phyloP scores from a whole-genome alignment of 169 alveolate genomes.

The Babesia divergens region DNA sequence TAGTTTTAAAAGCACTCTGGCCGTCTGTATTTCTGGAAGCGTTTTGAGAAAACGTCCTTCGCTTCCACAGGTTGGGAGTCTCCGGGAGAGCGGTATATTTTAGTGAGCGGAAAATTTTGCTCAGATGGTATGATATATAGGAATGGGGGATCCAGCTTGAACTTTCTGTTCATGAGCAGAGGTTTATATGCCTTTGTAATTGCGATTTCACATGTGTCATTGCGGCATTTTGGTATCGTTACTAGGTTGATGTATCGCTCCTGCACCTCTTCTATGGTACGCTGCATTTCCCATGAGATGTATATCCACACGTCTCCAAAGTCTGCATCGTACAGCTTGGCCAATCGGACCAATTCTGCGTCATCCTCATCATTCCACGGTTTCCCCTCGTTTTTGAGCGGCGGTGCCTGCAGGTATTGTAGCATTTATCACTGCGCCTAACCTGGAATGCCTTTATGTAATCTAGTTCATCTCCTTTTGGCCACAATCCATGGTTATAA shows the following conservation, averaged over 20 bases:
- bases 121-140: constrained; percentile 78
- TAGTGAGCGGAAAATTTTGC: constrained; percentile 61
- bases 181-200: constrained; percentile 76
- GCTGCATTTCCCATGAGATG: constrained; percentile 86
- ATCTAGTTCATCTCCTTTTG: constrained; percentile 71
- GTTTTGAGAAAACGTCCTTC: constrained; percentile 28
- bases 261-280: constrained; percentile 80
- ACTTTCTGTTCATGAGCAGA: constrained; percentile 77
- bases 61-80: constrained; percentile 26
- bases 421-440: not conserved
- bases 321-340: constrained; percentile 77
- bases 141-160: constrained; percentile 82
- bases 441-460: constrained; percentile 75
- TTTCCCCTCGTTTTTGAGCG: constrained; percentile 78
- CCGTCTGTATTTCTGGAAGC: constrained; percentile 39
- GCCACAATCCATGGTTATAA: constrained; percentile 84
- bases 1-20: constrained; percentile 18
- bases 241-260: constrained; percentile 69
- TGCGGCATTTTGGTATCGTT: constrained; percentile 66
- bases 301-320: constrained; percentile 87
- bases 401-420: constrained; percentile 62
- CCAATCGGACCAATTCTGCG: constrained; percentile 66
- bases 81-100: constrained; percentile 13
- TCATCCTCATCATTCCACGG: constrained; percentile 81
- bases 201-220: constrained; percentile 76